Evolutionary conservation across 768 basidiomycete genomes (phyloP), one percentile per base, ranked within the genome.

Genomic region (Pleurotus ostreatus): DNA sequence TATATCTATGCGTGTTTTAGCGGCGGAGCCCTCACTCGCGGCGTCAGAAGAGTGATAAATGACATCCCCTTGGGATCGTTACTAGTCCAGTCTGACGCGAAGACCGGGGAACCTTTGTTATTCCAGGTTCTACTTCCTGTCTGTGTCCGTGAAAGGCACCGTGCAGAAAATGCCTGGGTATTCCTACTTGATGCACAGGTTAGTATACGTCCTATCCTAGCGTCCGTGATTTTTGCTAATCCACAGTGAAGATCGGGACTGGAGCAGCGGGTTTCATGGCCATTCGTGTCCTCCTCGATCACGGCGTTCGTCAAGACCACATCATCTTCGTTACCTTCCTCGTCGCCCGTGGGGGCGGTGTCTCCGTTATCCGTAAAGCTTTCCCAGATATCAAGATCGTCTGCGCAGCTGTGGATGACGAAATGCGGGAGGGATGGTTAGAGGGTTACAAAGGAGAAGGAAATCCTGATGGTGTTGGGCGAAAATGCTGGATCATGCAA

Each of bases 201-300:
- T 20, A 38, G n/a, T 12, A 41, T 7, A 18, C 16, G 1, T 30
- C 56, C n/a, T 37, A 4, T 18, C 12, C 9, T 16, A 2, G 41
- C 11, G 30, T 34, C 11, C 48, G 16, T 23, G 46, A 39, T 46
- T 44, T 15, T 44, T 49, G n/a, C 51, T 57, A 41, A 49, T 48
- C 7, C 16, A 12, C 13, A 16, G 44, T 37, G 15, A 61, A 96
- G 87, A 93, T 98, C 67, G 94, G 92, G 5, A 98, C 96, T 0
- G 96, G 88, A 4, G 94, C 95, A 0, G 85, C 92, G 3, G 87
- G 88, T 16, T 90, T 98, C 69, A 98, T 98, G 96, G 88, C 94
- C 0, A 91, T 99, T 59, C 88, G 96, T 25, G 82, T 96, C 9
- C 74, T 98, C 8, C 79, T 98, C 15, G 96, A 99, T 66, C 96